Percentiles rank a stretch among this genome's conserved stretches.
phyloP scores from a whole-genome alignment of 1,284 basidiomycete genomes.

The Schizopora paradoxa region DNA sequence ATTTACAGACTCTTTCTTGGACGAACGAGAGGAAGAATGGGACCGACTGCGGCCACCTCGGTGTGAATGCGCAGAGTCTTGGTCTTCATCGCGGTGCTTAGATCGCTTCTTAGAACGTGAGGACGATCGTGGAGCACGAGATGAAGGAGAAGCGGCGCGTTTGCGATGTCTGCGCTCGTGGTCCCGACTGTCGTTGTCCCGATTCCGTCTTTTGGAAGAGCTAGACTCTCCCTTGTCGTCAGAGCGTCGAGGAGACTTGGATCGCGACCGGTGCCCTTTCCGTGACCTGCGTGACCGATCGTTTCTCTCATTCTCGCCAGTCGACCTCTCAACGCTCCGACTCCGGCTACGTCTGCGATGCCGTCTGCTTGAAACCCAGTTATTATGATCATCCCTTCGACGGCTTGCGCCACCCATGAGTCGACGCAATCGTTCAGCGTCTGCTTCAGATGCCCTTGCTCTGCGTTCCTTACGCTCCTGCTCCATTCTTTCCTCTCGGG shows the following conservation, averaged over 20 bases:
- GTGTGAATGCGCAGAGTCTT: not conserved
- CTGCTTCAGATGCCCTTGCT: conserved; percentile 65
- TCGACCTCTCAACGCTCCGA: conserved; percentile 31
- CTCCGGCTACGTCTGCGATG: conserved; percentile 34
- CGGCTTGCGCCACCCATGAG: conserved; percentile 29
- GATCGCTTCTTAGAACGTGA: not conserved
- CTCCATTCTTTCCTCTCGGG: conserved; percentile 58
- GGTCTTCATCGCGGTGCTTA: conserved; percentile 4
- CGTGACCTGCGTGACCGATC: conserved; percentile 25
- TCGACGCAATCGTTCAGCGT: conserved; percentile 52
- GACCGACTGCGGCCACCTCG: not conserved
- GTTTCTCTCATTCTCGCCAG: conserved; percentile 40
- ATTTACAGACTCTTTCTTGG: conserved; percentile 6
- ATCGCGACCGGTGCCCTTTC: conserved; percentile 27
- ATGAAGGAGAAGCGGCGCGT: too few relatives aligned
- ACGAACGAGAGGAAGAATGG: not conserved
- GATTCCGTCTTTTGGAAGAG: conserved; percentile 8
- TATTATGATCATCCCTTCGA: conserved; percentile 27
- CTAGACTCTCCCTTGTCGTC: conserved; percentile 13
- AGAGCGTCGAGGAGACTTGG: conserved; percentile 8
- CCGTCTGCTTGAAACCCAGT: conserved; percentile 29
- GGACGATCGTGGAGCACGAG: too few relatives aligned
- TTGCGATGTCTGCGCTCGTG: too few relatives aligned
- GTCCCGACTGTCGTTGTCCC: conserved; percentile 5
- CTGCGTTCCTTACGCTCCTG: conserved; percentile 55